Evolutionary conservation across 2,329 filamentous ascomycete genomes (phyloP).

Genomic region (Colletotrichum tropicale): DNA sequence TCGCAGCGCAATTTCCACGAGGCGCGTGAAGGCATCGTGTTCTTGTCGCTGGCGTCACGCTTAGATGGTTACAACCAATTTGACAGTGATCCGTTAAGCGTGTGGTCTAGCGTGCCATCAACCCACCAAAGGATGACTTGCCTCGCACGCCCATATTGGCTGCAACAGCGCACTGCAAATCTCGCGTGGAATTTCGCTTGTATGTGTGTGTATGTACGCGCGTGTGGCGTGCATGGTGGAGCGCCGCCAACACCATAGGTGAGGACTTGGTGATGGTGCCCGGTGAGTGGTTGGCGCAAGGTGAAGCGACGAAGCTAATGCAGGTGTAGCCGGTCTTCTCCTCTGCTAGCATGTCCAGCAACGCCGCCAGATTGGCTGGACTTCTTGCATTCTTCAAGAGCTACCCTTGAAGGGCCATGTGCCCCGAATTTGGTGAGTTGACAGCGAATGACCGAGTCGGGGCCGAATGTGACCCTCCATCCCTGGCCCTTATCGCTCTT

Average conservation of each 20-base stretch:
- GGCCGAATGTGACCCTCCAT: constrained; percentile 14
- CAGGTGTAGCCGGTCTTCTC: constrained; percentile 6
- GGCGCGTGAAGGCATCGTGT: not conserved
- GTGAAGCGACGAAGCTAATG: constrained; percentile 7
- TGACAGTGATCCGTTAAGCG: not conserved
- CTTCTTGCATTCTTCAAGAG: not conserved
- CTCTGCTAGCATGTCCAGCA: not conserved
- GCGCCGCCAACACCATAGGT: not conserved
- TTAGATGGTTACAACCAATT: not conserved
- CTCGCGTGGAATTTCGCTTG: not conserved
- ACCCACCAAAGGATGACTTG: not conserved
- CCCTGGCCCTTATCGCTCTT: not conserved
- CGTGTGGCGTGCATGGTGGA: not conserved
- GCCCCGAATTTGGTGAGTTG: not conserved
- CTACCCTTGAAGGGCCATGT: constrained; percentile 6
- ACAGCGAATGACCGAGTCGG: constrained; percentile 10
- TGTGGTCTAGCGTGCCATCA: not conserved
- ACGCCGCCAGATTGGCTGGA: not conserved
- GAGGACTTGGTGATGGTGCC: constrained; percentile 7
- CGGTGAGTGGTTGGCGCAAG: not conserved
- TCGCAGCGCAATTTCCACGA: not conserved
- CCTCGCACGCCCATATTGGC: not conserved
- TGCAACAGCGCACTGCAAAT: not conserved
- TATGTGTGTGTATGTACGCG: not conserved
- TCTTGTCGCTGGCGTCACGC: not conserved